phyloP scores from a whole-genome alignment of 2,329 filamentous ascomycete genomes.

The Beauveria varroae region DNA sequence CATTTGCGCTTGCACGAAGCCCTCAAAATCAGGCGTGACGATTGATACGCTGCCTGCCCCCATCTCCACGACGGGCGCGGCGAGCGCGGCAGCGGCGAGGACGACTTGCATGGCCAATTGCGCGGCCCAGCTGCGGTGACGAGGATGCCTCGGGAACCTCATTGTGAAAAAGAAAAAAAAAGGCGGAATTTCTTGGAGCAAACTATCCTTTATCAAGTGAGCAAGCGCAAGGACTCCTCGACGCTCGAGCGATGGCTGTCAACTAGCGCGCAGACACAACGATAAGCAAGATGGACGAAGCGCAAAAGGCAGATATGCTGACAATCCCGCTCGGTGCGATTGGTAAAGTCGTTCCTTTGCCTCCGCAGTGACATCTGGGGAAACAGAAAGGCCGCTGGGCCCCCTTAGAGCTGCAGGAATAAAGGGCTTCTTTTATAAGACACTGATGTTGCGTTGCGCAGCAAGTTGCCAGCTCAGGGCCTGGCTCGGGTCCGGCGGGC shows the following conservation, averaged over 20 bases:
- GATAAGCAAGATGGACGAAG: neutral
- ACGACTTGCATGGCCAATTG: neutral
- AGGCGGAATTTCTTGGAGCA: too few species aligned
- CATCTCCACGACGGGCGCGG: neutral
- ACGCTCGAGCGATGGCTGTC: neutral
- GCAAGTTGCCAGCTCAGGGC: too few species aligned
- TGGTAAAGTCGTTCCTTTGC: neutral
- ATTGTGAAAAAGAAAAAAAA: neutral
- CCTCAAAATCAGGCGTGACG: constrained; percentile 14
- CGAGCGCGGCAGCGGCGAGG: neutral
- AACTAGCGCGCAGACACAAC: neutral
- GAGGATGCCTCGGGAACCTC: neutral
- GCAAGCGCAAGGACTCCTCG: neutral
- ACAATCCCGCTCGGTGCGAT: neutral
- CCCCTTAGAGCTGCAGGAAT: too few species aligned
- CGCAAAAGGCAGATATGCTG: neutral
- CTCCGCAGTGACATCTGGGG: too few species aligned
- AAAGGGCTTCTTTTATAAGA: too few species aligned
- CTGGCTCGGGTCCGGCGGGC: too few species aligned
- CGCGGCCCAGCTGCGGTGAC: constrained; percentile 4
- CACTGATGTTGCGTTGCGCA: too few species aligned
- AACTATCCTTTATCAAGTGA: neutral
- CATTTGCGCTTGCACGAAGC: constrained; percentile 23
- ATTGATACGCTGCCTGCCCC: constrained; percentile 6
- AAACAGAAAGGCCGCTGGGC: too few species aligned